Evolutionary conservation across 2,329 filamentous ascomycete genomes (phyloP).

Genomic region (Sporothrix humicola): DNA sequence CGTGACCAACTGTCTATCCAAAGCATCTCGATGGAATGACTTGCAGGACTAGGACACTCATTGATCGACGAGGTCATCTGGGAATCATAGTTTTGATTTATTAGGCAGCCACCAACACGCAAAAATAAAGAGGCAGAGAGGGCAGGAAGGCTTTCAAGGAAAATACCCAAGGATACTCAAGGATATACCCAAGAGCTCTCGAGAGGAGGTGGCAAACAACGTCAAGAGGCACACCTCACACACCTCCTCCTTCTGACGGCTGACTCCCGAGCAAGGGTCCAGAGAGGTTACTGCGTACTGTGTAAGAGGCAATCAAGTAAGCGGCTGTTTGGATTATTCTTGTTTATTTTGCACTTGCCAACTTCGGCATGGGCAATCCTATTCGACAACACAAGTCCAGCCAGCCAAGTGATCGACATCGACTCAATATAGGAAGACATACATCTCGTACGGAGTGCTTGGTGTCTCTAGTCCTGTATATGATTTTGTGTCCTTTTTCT

Average conservation of each 20-base stretch:
- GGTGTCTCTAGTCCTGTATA: no score
- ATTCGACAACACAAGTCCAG: neutral
- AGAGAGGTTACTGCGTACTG: neutral
- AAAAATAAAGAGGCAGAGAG: neutral
- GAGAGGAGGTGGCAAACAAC: neutral
- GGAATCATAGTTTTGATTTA: neutral
- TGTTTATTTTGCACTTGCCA: neutral
- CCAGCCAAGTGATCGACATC: neutral
- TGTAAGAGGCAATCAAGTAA: no score
- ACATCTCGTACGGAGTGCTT: neutral
- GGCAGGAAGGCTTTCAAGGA: no score
- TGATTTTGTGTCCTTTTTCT: neutral
- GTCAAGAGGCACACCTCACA: neutral
- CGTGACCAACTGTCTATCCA: no score
- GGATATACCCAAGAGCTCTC: neutral
- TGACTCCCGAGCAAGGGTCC: constrained; percentile 9
- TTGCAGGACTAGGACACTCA: no score
- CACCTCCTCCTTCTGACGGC: neutral
- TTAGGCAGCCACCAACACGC: neutral
- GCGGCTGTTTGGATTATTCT: neutral
- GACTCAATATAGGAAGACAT: no score
- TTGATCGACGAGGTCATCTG: no score
- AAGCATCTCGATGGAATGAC: no score
- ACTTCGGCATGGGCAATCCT: neutral
- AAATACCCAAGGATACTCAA: no score